Evolutionary conservation across 805 yeast genomes (phyloP), one percentile per base, ranked within the genome.

Genomic region (Debaryomyces castellii): DNA sequence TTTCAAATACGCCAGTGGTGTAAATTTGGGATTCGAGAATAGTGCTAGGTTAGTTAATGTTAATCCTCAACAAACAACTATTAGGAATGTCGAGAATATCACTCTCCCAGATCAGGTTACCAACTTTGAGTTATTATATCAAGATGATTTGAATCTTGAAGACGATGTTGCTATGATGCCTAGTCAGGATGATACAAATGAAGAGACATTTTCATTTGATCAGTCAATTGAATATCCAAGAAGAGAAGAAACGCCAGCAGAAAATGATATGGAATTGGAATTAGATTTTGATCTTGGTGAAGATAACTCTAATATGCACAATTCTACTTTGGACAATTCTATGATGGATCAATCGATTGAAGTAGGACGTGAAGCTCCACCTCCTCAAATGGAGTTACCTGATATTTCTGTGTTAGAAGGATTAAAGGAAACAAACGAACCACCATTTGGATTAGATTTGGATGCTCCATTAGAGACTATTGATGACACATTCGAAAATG

Each of bases 101-200:
- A 78, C 83, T 1, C 71, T 90, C 53, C 82, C 77, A 55, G 96
- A 90, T 64, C 87, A 88, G 16, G 84, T 89, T 38, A 85, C 96
- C 0, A 88, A 83, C 48, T 76, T 83, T 32, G 95, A 88, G 57
- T 79, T 89, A 51, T 67, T 87, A 34, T 78, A 78, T 50, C 87
- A 82, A 52, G 87, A 82, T 39, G 86, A 86, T 25, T 65, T 73
- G 50, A 52, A 62, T 25, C 56, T 71, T 44, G 72, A 66, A 40
- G 70, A 65, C 12, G 61, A 53, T 14, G 41, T 43, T 3, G 41
- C 43, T 33, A 54, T 53, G 25, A 38, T 52, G n/a, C 50, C 58
- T 42, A 45, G 51, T 64, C 80, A 54, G 25, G 41, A 35, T 16
- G 39, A 45, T 12, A 41, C 32, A 11, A 22, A 43, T 9, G 77